Base-by-base conservation (phyloP, 2,329 filamentous ascomycete genomes). In the Ceratocystis smalleyi region DNA sequence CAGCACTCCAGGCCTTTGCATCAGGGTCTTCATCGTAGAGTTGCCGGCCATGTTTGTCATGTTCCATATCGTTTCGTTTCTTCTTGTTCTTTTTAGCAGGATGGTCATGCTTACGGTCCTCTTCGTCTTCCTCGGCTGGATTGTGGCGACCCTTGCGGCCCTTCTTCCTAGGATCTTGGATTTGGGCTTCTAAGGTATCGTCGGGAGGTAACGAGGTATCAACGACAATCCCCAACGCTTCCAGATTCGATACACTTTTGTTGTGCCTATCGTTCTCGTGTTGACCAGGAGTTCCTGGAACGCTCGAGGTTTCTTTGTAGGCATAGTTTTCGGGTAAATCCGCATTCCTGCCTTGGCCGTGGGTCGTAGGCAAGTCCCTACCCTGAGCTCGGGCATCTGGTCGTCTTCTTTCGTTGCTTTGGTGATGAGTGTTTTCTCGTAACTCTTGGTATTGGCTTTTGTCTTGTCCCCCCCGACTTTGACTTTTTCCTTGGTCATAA, bases 141-240 rank as follows among this genome's bases (percentile, higher is more conserved):
- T 35, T n/a, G 22, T 66, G 51, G 8, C 27, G 54, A n/a, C 54
- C 54, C 24, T 63, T 59, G 22, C 62, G 62, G 5, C 40, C 32
- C 51, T 60, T 64, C 54, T 64, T 64, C 1, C 12, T 27, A 22
- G 43, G 6, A 17, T 59, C 51, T n/a, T 57, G 27, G 12, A 15
- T 2, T 19, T 43, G 15, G n/a, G 51, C 15, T 5, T 62, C 60
- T 3, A 43, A 5, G 8, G 47, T 10, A 19, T 19, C 40, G 43
- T 63, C 54, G 22, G 24, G 6, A 5, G 45, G 35, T 15, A 51
- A 24, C n/a, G 55, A 24, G 15, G 47, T 43, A 17, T 66, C 64
- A 8, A 66, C 32, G 10, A 59, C 64, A 40, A 66, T 63, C 5
- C 54, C 64, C 12, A 66, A 51, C 15, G 64, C 64, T 32, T 62